Evolutionary conservation across 2,329 filamentous ascomycete genomes (phyloP), one percentile per base, ranked within the genome.

Genomic region (Xylogone sp.): DNA sequence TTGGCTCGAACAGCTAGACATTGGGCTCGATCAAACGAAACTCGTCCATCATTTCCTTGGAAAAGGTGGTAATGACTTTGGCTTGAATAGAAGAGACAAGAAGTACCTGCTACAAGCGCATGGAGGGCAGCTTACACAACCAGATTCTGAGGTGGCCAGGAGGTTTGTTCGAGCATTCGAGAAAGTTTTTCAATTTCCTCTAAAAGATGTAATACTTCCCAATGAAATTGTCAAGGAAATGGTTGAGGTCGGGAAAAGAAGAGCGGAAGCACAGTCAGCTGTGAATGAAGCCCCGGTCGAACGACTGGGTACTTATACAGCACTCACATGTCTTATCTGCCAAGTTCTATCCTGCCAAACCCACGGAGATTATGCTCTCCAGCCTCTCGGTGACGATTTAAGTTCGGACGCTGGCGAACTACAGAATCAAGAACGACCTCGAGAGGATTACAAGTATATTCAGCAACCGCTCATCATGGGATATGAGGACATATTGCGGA

Each of bases 261-360:
- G 34, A 12, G 13, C 13, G n/a, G 34, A 39, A 16, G 34, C 34
- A 9, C 34, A 42, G 8, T n/a, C 24, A 1, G 8, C 16, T 27
- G 24, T n/a, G 13, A 7, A 19, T 12, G 7, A 20, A 22, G 16
- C 20, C 18, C n/a, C 27, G 20, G 45, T 39, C 4, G 34, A 39
- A 39, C 8, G n/a, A 49, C 13, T 63, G 21, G 54, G 54, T 42
- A 64, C 62, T 7, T 61, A 59, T 21, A 50, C 56, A 3, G 53
- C 47, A n/a, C 52, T 63, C 10, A 54, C 48, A 7, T 66, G 63
- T 45, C 29, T 64, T 16, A 60, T 66, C 13, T 66, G 63, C 42
- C 57, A 55, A 12, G 57, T 52, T 3, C 46, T 62, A 16, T 58
- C 60, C 52, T 62, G 63, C 42, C 54, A 59, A 21, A 63, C 58